Evolutionary conservation across 2,329 filamentous ascomycete species (phyloP), one percentile per base, ranked within the genome.

Genomic region (Fusarium albosuccineum): DNA sequence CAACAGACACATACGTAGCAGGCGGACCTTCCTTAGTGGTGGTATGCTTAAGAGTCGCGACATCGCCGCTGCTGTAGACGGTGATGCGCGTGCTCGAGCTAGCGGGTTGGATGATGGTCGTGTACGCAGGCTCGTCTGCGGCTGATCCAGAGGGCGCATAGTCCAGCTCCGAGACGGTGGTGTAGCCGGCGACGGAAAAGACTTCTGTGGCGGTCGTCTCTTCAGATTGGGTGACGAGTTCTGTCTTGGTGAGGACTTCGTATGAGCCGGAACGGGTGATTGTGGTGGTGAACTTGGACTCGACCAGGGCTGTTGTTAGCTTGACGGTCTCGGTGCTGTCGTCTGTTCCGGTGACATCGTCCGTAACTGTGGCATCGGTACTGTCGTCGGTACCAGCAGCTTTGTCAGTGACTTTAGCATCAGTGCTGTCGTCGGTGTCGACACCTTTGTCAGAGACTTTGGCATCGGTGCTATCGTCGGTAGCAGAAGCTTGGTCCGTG

Each of bases 281-380:
- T 45, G 60, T 70, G 16, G 44, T 53, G 9, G 66, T 69, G 9
- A 62, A 67, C n/a, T 57, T 33, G 22, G 56, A 36, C 39, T 70
- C 64, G 3, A 70, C 9, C 0, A 68, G 54, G 5, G 60, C 64
- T 6, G 67, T 70, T 3, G 64, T 65, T 7, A 62, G 27, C 7
- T 33, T 68, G 2, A 45, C 61, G 2, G 45, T 37, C 22, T 68
- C 49, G 0, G 30, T 56, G 26, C 27, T 48, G 2, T 41, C 60
- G 11, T 33, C 39, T 2, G 59, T 57, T 10, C 6, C 11, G 5
- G 33, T 33, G 46, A 26, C 22, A 2, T 49, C 46, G 9, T 37
- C 46, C 3, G 46, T 49, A 37, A n/a, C n/a, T n/a, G n/a, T n/a
- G 2, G 59, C 53, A 10, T 9, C 11, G 5, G 33, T 33, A 33